Evolutionary conservation across 208 protist species (phyloP).

Genomic region (Phytomonas francai): DNA sequence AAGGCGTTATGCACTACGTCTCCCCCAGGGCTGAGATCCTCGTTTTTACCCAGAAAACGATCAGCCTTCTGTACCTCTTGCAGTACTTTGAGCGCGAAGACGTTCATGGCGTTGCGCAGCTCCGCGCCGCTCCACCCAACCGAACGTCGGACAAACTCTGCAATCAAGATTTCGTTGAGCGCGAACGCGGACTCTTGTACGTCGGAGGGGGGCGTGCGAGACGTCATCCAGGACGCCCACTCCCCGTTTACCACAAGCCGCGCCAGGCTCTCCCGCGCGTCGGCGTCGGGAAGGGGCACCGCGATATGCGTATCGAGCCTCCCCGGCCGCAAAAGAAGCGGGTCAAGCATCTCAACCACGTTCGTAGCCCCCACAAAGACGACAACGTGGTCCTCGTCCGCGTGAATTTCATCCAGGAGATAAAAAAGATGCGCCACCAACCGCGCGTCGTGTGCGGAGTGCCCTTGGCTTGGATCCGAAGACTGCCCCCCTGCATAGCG

Average conservation of each 20-base stretch:
- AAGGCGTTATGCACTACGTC: neutral
- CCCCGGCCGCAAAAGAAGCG: conserved; percentile 60
- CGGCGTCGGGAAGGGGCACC: conserved; percentile 54
- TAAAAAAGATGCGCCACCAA: conserved; percentile 69
- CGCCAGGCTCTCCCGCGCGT: conserved; percentile 32
- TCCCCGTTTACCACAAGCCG: conserved; percentile 46
- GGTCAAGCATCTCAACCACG: conserved; percentile 56
- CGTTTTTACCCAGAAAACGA: neutral
- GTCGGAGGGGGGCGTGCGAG: neutral
- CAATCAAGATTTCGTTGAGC: conserved; percentile 14
- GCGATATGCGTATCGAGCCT: conserved; percentile 69
- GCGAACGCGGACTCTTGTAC: neutral
- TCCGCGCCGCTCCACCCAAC: conserved; percentile 49
- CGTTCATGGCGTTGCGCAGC: conserved; percentile 33
- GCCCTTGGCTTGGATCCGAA: neutral
- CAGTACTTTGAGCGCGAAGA: conserved; percentile 47
- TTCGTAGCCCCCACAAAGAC: conserved; percentile 82
- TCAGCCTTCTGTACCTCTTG: conserved; percentile 5
- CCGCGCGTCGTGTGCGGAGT: conserved; percentile 34
- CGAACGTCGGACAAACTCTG: conserved; percentile 30
- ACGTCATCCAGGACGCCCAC: conserved; percentile 48
- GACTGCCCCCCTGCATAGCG: conserved; percentile 18
- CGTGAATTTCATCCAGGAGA: conserved; percentile 62
- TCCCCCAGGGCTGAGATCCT: neutral
- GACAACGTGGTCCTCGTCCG: conserved; percentile 44